phyloP scores from a whole-genome alignment of 441 rosid genomes.

The Populus hybrid region DNA sequence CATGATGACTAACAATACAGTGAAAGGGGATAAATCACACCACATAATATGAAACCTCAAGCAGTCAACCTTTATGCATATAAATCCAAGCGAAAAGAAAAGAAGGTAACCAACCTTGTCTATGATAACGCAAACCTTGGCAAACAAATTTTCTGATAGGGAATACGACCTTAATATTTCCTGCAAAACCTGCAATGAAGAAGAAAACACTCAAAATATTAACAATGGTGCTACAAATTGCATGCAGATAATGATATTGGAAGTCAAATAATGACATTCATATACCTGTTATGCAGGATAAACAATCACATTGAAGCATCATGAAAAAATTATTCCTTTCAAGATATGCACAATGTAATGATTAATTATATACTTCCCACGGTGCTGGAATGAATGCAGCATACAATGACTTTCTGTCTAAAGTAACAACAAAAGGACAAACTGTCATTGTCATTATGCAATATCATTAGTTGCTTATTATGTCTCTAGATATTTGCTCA shows the following conservation, averaged over 20 bases:
- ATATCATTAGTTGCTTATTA: background rate
- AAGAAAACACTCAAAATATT: conserved; percentile 8
- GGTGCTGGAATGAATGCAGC: background rate
- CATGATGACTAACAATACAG: background rate
- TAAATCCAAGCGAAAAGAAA: background rate
- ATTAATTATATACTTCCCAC: background rate
- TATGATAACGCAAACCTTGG: conserved; percentile 74
- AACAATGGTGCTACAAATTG: background rate
- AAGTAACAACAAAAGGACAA: background rate
- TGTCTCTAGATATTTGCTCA: background rate
- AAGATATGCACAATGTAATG: background rate
- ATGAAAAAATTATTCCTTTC: background rate
- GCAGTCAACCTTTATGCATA: background rate
- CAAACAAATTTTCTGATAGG: conserved; percentile 66
- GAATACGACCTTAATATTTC: conserved; percentile 65
- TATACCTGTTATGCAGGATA: background rate
- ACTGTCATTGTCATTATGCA: background rate
- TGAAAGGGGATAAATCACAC: background rate
- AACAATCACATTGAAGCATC: background rate
- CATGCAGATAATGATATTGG: background rate
- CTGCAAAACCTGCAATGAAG: conserved; percentile 65
- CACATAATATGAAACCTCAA: conserved; percentile 2
- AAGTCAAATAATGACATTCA: background rate
- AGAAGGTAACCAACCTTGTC: conserved; percentile 67
- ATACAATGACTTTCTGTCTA: background rate